phyloP scores from a whole-genome alignment of 345 rosid genomes.

The Laguncularia racemosa region DNA sequence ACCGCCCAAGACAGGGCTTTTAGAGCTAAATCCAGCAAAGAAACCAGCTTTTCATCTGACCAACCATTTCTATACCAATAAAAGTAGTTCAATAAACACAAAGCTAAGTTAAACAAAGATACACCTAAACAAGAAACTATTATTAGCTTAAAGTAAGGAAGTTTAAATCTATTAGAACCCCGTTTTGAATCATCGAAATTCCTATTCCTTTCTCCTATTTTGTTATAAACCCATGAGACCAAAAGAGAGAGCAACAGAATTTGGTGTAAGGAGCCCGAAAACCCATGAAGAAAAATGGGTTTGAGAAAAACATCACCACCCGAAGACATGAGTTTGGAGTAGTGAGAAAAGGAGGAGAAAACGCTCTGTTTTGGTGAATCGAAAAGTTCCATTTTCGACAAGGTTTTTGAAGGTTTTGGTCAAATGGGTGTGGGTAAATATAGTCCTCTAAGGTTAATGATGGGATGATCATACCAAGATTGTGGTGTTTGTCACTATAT shows the following conservation, averaged over 20 bases:
- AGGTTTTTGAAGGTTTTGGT: too few species aligned
- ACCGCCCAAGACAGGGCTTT: conserved; percentile 63
- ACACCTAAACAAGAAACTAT: conserved; percentile 43
- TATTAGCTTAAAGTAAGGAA: conserved; percentile 29
- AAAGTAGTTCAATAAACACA: conserved; percentile 49
- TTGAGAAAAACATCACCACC: conserved; percentile 1
- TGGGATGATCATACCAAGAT: too few species aligned
- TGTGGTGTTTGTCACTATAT: too few species aligned
- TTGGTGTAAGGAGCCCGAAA: conserved; percentile 11
- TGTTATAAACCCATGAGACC: conserved; percentile 10
- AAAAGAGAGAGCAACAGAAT: conserved; percentile 8
- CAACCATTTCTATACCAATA: conserved; percentile 55
- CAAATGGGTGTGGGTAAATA: too few species aligned
- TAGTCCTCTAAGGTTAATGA: too few species aligned
- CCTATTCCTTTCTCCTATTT: neutral
- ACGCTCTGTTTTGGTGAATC: neutral
- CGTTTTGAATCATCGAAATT: neutral
- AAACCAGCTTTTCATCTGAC: conserved; percentile 40
- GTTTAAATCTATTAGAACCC: neutral
- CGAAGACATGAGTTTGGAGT: conserved; percentile 2
- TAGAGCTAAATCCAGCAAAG: conserved; percentile 46
- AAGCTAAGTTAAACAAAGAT: conserved; percentile 39
- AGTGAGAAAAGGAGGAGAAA: neutral
- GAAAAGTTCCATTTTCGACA: neutral
- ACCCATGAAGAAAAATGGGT: conserved; percentile 10